Percentiles rank a stretch among this genome's conserved stretches.
phyloP scores from a whole-genome alignment of 2,329 filamentous ascomycete species.

The Westerdykella aurantiaca region DNA sequence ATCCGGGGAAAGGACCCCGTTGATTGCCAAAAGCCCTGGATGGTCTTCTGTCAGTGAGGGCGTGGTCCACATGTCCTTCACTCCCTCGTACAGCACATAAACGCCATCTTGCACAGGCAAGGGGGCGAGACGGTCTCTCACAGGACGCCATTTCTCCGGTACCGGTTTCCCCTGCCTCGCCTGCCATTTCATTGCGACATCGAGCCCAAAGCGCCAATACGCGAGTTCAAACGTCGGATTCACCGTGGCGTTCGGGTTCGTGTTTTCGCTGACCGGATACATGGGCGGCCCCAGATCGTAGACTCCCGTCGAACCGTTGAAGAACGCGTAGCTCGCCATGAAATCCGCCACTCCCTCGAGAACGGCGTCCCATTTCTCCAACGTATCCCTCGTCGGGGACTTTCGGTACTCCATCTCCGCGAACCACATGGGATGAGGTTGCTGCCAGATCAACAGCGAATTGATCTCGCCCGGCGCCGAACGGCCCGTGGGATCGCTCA shows the following conservation, averaged over 20 bases:
- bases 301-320: conserved; percentile 46
- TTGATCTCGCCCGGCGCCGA: conserved; percentile 58
- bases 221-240: conserved; percentile 57
- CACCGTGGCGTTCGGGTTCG: conserved; percentile 50
- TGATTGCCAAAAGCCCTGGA: conserved; percentile 26
- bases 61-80: conserved; percentile 33
- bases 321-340: conserved; percentile 55
- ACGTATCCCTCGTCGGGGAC: conserved; percentile 39
- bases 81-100: conserved; percentile 52
- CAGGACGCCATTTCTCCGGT: conserved; percentile 44
- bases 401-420: conserved; percentile 52
- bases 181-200: conserved; percentile 51
- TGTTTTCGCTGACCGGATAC: conserved; percentile 54
- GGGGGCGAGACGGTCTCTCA: conserved; percentile 50
- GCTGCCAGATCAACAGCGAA: conserved; percentile 57
- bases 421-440: conserved; percentile 57
- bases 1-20: conserved; percentile 29
- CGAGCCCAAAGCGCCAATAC: conserved; percentile 58
- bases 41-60: conserved; percentile 26
- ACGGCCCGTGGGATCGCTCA: conserved; percentile 52
- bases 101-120: conserved; percentile 45
- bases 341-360: conserved; percentile 52
- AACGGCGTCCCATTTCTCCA: conserved; percentile 51
- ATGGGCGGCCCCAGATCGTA: conserved; percentile 52
- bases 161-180: conserved; percentile 41